Conservation (phyloP, 305 asterid genomes). For the Rubia occidens region DNA sequence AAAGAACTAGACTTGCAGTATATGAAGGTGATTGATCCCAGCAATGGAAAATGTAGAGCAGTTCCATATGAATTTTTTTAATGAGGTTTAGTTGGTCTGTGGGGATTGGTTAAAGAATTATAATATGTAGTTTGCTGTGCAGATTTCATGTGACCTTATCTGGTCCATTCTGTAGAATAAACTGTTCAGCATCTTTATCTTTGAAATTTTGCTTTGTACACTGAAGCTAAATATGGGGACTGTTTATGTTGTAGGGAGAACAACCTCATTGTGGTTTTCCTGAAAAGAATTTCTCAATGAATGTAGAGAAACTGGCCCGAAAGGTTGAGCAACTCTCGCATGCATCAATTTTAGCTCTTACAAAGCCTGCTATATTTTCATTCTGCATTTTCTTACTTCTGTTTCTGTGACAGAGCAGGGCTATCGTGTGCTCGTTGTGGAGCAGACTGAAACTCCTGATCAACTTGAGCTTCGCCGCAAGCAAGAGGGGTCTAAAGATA, state of each 20-base stretch:
- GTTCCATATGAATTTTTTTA: background rate
- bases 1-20: conserved; percentile 94
- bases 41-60: background rate
- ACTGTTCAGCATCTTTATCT: background rate
- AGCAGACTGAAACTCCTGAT: conserved; percentile 98
- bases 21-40: conserved; percentile 64
- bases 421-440: conserved; percentile 90
- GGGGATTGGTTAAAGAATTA: background rate
- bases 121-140: background rate
- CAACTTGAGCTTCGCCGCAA: conserved; percentile 90
- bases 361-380: conserved; percentile 8
- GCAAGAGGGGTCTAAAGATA: conserved; percentile 84
- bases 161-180: background rate
- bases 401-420: conserved; percentile 50
- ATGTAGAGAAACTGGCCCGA: conserved; percentile 79
- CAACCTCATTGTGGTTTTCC: conserved; percentile 99
- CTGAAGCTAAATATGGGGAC: conserved; percentile 17
- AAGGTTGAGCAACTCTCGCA: conserved; percentile 44
- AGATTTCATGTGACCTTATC: background rate
- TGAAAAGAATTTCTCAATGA: conserved; percentile 77
- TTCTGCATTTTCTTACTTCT: conserved; percentile 1
- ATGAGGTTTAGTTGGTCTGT: background rate
- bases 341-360: conserved; percentile 8
- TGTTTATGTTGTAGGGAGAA: conserved; percentile 60
- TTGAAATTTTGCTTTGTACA: background rate